Evolutionary conservation across 2,329 filamentous ascomycete genomes (phyloP).

Genomic region (Colletotrichum simmondsii): DNA sequence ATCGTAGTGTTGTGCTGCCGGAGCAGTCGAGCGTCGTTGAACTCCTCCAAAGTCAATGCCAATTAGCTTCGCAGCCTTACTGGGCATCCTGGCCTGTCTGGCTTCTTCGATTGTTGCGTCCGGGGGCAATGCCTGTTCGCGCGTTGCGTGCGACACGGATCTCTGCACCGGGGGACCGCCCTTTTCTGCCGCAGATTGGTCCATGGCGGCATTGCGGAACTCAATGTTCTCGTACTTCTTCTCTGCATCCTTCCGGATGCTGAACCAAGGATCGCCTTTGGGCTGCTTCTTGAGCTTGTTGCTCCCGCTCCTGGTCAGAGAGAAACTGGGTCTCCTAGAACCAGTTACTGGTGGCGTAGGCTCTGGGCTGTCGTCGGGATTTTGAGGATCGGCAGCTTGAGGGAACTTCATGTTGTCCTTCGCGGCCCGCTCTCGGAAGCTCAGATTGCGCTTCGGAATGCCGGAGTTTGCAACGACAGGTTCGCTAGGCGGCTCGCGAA

Average conservation of each 20-base stretch:
- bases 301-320: slow-evolving; percentile 60
- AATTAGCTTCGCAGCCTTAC: slow-evolving; percentile 35
- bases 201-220: slow-evolving; percentile 37
- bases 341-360: slow-evolving; percentile 42
- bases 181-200: slow-evolving; percentile 34
- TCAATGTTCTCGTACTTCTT: slow-evolving; percentile 45
- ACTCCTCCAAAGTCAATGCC: slow-evolving; percentile 28
- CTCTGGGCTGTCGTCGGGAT: slow-evolving; percentile 36
- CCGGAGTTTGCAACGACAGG: slow-evolving; percentile 32
- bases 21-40: slow-evolving; percentile 34
- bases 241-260: slow-evolving; percentile 55
- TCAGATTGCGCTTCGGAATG: slow-evolving; percentile 65
- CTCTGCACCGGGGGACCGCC: slow-evolving; percentile 29
- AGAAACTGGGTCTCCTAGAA: slow-evolving; percentile 39
- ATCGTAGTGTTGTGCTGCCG: slow-evolving; percentile 11
- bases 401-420: slow-evolving; percentile 53
- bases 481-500: slow-evolving; percentile 35
- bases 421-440: slow-evolving; percentile 68
- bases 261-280: slow-evolving; percentile 61
- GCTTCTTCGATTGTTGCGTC: slow-evolving; percentile 36
- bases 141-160: slow-evolving; percentile 36
- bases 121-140: slow-evolving; percentile 47
- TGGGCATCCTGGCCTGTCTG: slow-evolving; percentile 22
- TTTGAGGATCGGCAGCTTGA: slow-evolving; percentile 34
- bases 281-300: slow-evolving; percentile 70